Evolutionary conservation across 1,139 yeast genomes (phyloP).

Genomic region (Pichia sp.): DNA sequence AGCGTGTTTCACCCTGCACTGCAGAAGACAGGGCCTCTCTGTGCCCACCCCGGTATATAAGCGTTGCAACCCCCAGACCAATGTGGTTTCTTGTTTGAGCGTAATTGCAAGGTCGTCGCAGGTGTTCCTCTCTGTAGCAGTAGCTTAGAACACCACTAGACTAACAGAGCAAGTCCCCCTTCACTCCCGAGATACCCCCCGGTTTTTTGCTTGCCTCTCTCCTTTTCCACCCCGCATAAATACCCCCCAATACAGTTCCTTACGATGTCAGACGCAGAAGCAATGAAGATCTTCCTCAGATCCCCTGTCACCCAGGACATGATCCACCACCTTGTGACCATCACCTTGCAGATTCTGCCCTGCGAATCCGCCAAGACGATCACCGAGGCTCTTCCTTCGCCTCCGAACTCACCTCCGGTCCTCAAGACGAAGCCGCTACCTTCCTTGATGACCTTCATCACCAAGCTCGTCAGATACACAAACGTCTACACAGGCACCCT

Average conservation of each 20-base stretch:
- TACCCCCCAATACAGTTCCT: neutral
- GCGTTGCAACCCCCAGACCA: neutral
- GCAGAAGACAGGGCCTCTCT: neutral
- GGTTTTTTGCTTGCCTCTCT: neutral
- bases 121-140: neutral
- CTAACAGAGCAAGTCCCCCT: neutral
- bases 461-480: constrained; percentile 65
- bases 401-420: constrained; percentile 34
- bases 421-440: constrained; percentile 48
- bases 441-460: constrained; percentile 69
- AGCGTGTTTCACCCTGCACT: neutral
- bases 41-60: neutral
- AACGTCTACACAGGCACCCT: constrained; percentile 75
- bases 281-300: constrained; percentile 50
- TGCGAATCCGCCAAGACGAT: constrained; percentile 40
- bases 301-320: constrained; percentile 63
- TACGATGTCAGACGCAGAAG: constrained; percentile 48
- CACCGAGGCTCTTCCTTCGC: constrained; percentile 35
- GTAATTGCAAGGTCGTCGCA: neutral
- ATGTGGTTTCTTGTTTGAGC: neutral
- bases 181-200: neutral
- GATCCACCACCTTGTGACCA: constrained; percentile 60
- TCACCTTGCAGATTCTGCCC: constrained; percentile 60
- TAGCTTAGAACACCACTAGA: too few species aligned
- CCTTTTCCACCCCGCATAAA: neutral